Conservation (phyloP, 1,139 yeast genomes). For the Fermentozyma sake region DNA sequence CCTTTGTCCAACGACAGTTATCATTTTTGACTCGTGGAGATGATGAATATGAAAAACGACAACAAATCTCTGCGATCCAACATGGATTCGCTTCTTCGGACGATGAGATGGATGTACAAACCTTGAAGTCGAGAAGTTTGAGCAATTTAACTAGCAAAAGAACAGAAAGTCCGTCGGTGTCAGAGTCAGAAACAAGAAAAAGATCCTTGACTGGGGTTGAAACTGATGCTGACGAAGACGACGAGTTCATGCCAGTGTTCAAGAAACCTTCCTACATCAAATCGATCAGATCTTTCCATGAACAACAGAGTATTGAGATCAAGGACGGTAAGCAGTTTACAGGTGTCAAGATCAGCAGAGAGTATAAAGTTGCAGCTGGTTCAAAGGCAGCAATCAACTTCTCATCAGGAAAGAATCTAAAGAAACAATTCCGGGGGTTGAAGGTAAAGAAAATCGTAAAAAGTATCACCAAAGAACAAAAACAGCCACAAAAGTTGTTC, state of each 20-base stretch:
- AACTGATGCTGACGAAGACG: conserved; percentile 25
- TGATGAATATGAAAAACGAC: conserved; percentile 30
- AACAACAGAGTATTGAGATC: conserved; percentile 30
- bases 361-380: conserved; percentile 54
- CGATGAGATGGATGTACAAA: conserved; percentile 40
- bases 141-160: conserved; percentile 24
- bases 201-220: conserved; percentile 15
- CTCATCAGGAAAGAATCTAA: conserved; percentile 27
- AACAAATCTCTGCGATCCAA: conserved; percentile 30
- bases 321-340: conserved; percentile 40
- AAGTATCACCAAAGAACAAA: conserved; percentile 14
- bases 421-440: conserved; percentile 20
- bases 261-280: conserved; percentile 46
- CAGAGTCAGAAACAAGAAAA: conserved; percentile 7
- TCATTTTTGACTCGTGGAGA: conserved; percentile 51
- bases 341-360: conserved; percentile 55
- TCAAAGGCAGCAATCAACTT: conserved; percentile 56
- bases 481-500: conserved; percentile 13
- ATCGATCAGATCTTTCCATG: conserved; percentile 41
- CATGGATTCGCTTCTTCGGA: conserved; percentile 36
- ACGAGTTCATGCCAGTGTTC: conserved; percentile 33
- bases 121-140: conserved; percentile 45
- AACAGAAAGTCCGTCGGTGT: conserved; percentile 14
- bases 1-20: conserved; percentile 58
- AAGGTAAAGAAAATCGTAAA: conserved; percentile 28